phyloP scores from a whole-genome alignment of 108 stramenopile species.

The Schizochytrium sp. region DNA sequence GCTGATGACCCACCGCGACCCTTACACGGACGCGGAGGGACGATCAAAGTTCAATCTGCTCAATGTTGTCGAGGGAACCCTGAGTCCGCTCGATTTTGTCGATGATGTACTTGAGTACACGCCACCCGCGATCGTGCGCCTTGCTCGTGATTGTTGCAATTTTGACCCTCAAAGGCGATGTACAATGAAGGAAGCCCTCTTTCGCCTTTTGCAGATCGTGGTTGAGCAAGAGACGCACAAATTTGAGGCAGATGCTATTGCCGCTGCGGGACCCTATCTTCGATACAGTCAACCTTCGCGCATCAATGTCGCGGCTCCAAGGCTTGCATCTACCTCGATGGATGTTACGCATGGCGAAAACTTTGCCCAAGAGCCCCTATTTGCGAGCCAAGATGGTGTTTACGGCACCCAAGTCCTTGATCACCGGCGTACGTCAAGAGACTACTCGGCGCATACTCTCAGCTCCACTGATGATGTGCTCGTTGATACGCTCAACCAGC shows the following conservation, averaged over 20 bases:
- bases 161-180: neutral
- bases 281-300: slow-evolving; percentile 7
- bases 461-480: neutral
- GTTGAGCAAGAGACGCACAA: slow-evolving; percentile 1
- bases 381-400: too few species aligned
- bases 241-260: neutral
- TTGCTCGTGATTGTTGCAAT: neutral
- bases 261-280: neutral
- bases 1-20: slow-evolving; percentile 15
- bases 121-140: neutral
- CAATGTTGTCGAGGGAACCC: neutral
- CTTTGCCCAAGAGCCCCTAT: neutral
- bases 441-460: neutral
- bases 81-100: neutral
- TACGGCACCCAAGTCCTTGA: too few species aligned
- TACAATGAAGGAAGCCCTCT: neutral
- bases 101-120: neutral
- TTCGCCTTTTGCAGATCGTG: neutral
- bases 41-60: neutral
- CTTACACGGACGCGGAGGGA: neutral
- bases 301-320: neutral
- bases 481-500: neutral
- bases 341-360: neutral
- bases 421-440: neutral
- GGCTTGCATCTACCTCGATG: neutral